Conservation (phyloP, 148 eudicot species). For the Amaranthus palmeri region DNA sequence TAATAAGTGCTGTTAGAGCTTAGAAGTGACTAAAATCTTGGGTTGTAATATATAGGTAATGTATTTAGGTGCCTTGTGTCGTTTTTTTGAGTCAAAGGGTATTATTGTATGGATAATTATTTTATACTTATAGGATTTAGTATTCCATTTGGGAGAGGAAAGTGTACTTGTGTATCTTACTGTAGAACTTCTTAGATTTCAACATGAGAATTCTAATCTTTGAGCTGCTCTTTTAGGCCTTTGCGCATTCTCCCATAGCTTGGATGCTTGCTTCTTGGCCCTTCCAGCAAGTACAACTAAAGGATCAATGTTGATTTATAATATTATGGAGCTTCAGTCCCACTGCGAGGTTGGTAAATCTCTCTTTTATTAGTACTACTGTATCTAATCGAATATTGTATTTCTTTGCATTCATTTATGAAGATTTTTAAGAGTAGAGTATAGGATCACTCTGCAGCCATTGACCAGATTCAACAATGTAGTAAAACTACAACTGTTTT, state of each 20-base stretch:
- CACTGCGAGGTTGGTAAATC: slow-evolving; percentile 68
- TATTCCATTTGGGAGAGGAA: not conserved
- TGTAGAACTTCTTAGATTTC: not conserved
- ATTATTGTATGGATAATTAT: not conserved
- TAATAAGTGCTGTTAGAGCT: not conserved
- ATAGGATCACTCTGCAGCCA: not conserved
- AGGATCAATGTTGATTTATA: slow-evolving; percentile 81
- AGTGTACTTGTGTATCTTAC: not conserved
- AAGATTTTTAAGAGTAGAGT: not conserved
- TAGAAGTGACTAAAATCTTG: not conserved
- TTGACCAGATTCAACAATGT: not conserved
- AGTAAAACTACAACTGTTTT: not conserved
- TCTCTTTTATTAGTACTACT: not conserved
- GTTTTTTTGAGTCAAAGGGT: not conserved
- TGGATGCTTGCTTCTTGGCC: slow-evolving; percentile 85
- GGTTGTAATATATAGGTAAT: not conserved
- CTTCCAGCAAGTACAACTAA: slow-evolving; percentile 77
- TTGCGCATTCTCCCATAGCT: slow-evolving; percentile 74
- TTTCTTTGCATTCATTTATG: not conserved
- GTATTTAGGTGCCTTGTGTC: not conserved
- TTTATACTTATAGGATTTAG: not conserved
- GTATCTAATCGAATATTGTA: not conserved
- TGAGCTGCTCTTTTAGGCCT: slow-evolving; percentile 45
- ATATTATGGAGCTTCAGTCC: slow-evolving; percentile 82
- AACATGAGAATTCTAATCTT: not conserved